Evolutionary conservation across 139 green algal species (phyloP).

Genomic region (Tetratostichococcus sp.): DNA sequence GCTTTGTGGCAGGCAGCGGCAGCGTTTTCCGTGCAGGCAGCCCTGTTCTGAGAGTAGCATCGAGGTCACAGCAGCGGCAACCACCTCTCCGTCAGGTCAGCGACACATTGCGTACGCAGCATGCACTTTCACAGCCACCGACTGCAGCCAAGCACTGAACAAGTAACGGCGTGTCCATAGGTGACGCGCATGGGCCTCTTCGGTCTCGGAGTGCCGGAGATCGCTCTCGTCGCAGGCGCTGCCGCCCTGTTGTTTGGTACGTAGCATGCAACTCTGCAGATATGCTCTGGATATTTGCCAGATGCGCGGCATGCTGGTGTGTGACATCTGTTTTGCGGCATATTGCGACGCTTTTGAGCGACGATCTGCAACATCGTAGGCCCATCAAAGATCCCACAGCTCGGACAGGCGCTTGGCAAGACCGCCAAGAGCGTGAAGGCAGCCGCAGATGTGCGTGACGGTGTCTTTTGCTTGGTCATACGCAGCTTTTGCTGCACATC

Average conservation of each 20-base stretch:
- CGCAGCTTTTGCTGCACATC: neutral
- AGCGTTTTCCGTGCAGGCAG: neutral
- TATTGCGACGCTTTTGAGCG: too few species aligned
- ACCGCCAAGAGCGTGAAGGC: neutral
- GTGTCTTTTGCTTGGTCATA: conserved; percentile 15
- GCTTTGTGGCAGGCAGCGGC: neutral
- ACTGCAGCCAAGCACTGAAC: too few species aligned
- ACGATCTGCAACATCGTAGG: neutral
- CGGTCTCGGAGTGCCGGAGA: conserved; percentile 79
- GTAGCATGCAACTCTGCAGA: conserved; percentile 10
- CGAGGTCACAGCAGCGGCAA: neutral
- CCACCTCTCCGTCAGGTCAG: neutral
- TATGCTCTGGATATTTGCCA: neutral
- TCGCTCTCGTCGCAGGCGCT: conserved; percentile 83
- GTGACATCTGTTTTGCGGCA: neutral
- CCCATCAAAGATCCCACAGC: neutral
- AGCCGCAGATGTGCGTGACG: neutral
- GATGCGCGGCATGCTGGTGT: neutral
- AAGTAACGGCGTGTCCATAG: neutral
- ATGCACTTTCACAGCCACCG: neutral
- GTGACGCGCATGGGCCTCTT: conserved; percentile 61
- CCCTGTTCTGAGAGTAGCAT: neutral
- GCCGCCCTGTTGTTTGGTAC: conserved; percentile 77
- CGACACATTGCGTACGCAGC: too few species aligned
- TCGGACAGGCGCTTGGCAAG: neutral